A percentile compares a stretch with the other conserved stretches of the same genome.
phyloP scores from a whole-genome alignment of 148 eudicot genomes.

The Fagopyrum esculentum region DNA sequence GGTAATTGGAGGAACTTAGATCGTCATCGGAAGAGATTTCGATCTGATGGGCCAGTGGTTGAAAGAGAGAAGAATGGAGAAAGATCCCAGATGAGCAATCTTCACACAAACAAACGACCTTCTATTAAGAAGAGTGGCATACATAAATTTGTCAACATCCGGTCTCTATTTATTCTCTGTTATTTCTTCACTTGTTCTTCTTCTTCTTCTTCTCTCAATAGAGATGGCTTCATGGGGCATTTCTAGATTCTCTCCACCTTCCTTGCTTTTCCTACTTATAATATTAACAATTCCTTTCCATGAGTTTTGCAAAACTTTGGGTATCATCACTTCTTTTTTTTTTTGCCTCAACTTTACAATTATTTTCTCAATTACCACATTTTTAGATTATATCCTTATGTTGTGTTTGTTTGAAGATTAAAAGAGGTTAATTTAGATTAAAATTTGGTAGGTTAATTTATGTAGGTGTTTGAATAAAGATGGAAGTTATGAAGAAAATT shows the following conservation, averaged over 20 bases:
- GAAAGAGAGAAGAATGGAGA: conserved; percentile 26
- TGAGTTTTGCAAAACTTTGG: too few relatives aligned
- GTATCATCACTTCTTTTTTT: too few relatives aligned
- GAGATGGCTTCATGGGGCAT: conserved; percentile 17
- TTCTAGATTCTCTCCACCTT: conserved; percentile 47
- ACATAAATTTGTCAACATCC: conserved; percentile 83
- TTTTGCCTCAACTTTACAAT: too few relatives aligned
- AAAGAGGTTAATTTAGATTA: too few relatives aligned
- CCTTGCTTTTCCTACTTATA: conserved; percentile 27
- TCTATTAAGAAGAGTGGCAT: conserved; percentile 79
- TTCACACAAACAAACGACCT: conserved; percentile 85
- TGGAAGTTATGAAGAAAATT: too few relatives aligned
- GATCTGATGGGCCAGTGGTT: conserved; percentile 76
- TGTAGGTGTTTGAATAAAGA: too few relatives aligned
- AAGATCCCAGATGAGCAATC: conserved; percentile 98
- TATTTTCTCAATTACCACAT: too few relatives aligned
- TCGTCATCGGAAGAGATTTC: conserved; percentile 50
- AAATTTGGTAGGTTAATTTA: too few relatives aligned
- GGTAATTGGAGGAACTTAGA: conserved; percentile 42
- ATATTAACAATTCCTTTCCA: conserved; percentile 7
- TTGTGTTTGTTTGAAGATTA: too few relatives aligned
- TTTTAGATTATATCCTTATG: too few relatives aligned
- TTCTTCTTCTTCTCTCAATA: conserved; percentile 15
- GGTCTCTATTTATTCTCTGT: conserved; percentile 77
- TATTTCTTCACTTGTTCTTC: conserved; percentile 13